Conservation (phyloP, 2,329 filamentous ascomycete species). For the Xylariaceae sp. region DNA sequence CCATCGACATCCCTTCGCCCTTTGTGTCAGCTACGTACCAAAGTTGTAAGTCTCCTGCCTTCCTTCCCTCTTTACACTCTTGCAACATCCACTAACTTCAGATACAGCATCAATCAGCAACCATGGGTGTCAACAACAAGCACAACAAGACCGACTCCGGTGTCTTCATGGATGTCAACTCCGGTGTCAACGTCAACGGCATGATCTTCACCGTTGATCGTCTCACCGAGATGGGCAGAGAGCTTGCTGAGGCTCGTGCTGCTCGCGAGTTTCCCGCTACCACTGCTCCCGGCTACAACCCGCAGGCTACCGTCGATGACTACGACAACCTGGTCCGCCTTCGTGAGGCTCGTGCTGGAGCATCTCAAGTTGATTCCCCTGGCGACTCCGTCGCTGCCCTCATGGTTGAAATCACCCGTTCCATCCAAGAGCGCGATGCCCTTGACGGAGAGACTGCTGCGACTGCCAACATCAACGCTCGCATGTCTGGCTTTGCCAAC, state of each 20-base stretch:
- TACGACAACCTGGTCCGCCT: conserved; percentile 24
- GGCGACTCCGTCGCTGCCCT: conserved; percentile 11
- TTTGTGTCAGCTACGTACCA: too few species aligned
- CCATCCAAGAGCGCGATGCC: conserved; percentile 29
- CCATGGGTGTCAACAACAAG: too few species aligned
- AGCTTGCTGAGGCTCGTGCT: conserved; percentile 24
- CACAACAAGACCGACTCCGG: too few species aligned
- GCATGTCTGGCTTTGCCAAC: conserved; percentile 17
- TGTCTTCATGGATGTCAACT: too few species aligned
- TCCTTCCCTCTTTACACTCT: too few species aligned
- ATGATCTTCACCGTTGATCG: conserved; percentile 5
- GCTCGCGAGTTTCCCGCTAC: conserved; percentile 27
- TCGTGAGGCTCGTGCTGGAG: conserved; percentile 15
- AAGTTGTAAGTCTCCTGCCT: too few species aligned
- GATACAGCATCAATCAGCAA: too few species aligned
- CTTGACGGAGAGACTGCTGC: conserved; percentile 13
- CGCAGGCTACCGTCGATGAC: conserved; percentile 23
- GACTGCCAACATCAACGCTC: conserved; percentile 13
- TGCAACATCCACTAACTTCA: too few species aligned
- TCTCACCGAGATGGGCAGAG: conserved; percentile 24
- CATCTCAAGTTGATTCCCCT: conserved; percentile 8
- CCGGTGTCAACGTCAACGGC: too few species aligned
- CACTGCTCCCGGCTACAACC: conserved; percentile 17
- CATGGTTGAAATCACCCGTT: conserved; percentile 25
- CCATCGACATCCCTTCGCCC: too few species aligned